Conservation (phyloP, 495 filamentous ascomycete species). For the Penicillium desertorum region DNA sequence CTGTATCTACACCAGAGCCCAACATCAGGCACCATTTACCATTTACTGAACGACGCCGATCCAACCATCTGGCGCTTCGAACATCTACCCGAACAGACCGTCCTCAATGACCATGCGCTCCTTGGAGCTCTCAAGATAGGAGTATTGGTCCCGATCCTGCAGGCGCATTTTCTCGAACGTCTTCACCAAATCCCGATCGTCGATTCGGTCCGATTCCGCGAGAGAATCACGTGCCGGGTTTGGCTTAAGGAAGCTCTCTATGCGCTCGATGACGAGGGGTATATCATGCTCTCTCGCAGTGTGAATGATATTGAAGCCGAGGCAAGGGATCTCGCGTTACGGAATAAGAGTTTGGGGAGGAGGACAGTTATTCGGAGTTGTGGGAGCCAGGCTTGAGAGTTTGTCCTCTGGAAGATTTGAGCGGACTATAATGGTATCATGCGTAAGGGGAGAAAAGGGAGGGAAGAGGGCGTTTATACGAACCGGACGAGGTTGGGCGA, state of each 20-base stretch:
- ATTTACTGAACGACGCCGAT: not conserved
- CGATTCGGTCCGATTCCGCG: not conserved
- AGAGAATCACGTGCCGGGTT: not conserved
- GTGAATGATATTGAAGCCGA: not conserved
- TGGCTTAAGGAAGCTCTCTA: not conserved
- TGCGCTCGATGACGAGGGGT: not conserved
- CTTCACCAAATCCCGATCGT: not conserved
- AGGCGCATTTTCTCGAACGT: not conserved
- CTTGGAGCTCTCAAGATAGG: not conserved
- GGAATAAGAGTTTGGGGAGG: not conserved
- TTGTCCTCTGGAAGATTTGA: not conserved
- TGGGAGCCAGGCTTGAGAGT: not conserved
- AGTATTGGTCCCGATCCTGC: not conserved
- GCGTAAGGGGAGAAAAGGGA: not conserved
- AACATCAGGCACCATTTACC: not conserved
- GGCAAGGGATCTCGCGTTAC: not conserved
- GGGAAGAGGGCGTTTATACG: not conserved
- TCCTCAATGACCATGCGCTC: not conserved
- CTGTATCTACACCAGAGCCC: not conserved
- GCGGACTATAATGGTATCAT: not conserved
- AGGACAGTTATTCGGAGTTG: not conserved
- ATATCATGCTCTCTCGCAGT: not conserved
- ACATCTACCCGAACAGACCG: not conserved
- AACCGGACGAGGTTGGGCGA: not conserved
- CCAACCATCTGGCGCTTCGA: not conserved